Conservation (phyloP, 768 basidiomycete species). For the Naematelia aurantialba region DNA sequence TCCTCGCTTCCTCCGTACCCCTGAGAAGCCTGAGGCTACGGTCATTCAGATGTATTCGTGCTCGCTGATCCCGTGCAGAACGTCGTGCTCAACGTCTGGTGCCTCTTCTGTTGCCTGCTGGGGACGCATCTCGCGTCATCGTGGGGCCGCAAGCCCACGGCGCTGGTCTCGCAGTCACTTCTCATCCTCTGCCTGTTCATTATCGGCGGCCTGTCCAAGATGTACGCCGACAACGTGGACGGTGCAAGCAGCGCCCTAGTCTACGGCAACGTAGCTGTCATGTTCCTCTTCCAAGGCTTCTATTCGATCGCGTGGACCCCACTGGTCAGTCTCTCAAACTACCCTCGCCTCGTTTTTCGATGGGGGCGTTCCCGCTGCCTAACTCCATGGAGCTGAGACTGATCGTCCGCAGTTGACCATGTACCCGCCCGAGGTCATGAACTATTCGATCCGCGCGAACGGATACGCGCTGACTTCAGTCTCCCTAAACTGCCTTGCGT, state of each 20-base stretch:
- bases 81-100: constrained; percentile 22
- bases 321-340: neutral
- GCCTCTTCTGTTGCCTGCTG: constrained; percentile 9
- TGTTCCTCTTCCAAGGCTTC: constrained; percentile 26
- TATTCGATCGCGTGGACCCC: constrained; percentile 24
- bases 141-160: constrained; percentile 15
- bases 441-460: constrained; percentile 71
- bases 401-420: neutral
- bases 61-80: constrained; percentile 13
- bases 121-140: constrained; percentile 11
- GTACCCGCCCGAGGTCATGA: constrained; percentile 21
- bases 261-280: constrained; percentile 18
- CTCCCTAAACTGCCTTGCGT: constrained; percentile 6
- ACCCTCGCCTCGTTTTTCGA: neutral
- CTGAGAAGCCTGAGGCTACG: too few species aligned
- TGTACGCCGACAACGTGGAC: constrained; percentile 7
- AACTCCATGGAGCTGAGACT: constrained; percentile 2
- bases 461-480: constrained; percentile 60
- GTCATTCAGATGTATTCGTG: too few species aligned
- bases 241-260: constrained; percentile 7
- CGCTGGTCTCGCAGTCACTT: constrained; percentile 4
- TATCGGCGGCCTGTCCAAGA: constrained; percentile 20
- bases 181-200: constrained; percentile 11
- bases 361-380: too few species aligned
- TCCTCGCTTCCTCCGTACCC: too few species aligned